Base-by-base conservation (phyloP, 306 rosid species). In the Luffa aegyptiaca region DNA sequence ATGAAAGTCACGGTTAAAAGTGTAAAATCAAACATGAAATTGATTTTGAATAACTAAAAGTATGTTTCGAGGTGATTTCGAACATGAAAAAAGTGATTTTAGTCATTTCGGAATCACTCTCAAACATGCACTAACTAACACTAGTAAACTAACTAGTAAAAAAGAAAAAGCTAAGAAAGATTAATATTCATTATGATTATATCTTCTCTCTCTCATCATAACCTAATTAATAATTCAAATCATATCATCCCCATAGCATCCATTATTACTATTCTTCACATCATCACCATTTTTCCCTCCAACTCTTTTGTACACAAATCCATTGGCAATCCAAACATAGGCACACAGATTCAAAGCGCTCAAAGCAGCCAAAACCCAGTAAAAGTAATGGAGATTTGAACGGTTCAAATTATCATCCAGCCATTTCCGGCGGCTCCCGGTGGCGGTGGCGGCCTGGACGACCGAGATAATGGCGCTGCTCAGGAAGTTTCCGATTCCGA, bases 371-470 rank as follows among this genome's bases (percentile, higher is more conserved):
- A 93, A 39, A 33, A 88, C 82, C 93, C 94, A 90, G 39, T 91
- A 91, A 33, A 83, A 93, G 57, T 81, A 45, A 80, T 90, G 88
- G 73, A 93, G 89, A 64, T 88, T 93, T n/a, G 98, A 91, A 42
- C 85, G 81, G 49, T 93, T 93, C 1, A 90, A 75, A 48, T 91
- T 91, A 59, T 88, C 77, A 0, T 83, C 94, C 4, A 93, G 79
- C 97, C 93, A 93, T 56, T 80, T 84, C 35, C 62, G 82, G n/a
- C 87, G 87, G 36, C 63, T 44, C 51, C 57, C 65, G 14, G 10
- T 62, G 0, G 51, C 49, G 68, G 79, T 87, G 1, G 86, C 65
- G 0, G 6, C 88, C 45, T 84, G 83, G 76, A 90, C 90, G 45
- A 59, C 13, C 3, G 75, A 73, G 18, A 91, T 90, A 12, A 90